Evolutionary conservation across 192 early-diverging fungal species (phyloP).

Genomic region (Mortierella hygrophila): DNA sequence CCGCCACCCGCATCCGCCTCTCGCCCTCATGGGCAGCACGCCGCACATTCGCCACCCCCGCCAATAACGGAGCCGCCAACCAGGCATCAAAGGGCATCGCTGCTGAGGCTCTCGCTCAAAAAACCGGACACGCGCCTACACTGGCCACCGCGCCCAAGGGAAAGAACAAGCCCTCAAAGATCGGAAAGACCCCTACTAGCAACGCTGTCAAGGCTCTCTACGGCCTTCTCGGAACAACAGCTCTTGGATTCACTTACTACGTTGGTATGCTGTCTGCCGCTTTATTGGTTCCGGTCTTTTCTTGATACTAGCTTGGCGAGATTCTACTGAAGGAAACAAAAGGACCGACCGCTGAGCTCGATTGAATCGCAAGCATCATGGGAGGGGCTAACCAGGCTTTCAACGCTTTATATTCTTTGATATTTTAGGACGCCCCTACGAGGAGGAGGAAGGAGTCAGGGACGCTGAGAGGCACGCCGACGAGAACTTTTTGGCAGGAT

Average conservation of each 20-base stretch:
- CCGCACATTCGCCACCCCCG: conserved; percentile 39
- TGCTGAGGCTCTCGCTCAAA: conserved; percentile 60
- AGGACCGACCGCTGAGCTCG: background rate
- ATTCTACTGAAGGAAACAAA: background rate
- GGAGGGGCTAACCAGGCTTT: background rate
- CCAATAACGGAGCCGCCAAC: conserved; percentile 20
- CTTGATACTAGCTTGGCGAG: background rate
- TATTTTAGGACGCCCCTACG: conserved; percentile 32
- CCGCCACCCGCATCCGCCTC: conserved; percentile 18
- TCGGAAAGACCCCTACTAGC: conserved; percentile 54
- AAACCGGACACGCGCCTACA: conserved; percentile 43
- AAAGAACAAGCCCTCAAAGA: conserved; percentile 66
- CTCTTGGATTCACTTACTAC: conserved; percentile 57
- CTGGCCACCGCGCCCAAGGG: conserved; percentile 63
- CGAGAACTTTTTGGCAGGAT: conserved; percentile 25
- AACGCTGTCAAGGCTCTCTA: conserved; percentile 55
- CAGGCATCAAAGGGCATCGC: conserved; percentile 52
- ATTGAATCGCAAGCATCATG: background rate
- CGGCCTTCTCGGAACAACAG: conserved; percentile 37
- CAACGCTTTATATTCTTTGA: background rate
- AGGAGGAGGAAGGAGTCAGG: conserved; percentile 36
- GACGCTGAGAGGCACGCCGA: conserved; percentile 39
- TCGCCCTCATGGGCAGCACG: conserved; percentile 37
- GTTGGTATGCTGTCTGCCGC: conserved; percentile 47
- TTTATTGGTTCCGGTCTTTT: background rate